Conservation (phyloP, 2,329 filamentous ascomycete genomes). For the Aspergillus japonicus region DNA sequence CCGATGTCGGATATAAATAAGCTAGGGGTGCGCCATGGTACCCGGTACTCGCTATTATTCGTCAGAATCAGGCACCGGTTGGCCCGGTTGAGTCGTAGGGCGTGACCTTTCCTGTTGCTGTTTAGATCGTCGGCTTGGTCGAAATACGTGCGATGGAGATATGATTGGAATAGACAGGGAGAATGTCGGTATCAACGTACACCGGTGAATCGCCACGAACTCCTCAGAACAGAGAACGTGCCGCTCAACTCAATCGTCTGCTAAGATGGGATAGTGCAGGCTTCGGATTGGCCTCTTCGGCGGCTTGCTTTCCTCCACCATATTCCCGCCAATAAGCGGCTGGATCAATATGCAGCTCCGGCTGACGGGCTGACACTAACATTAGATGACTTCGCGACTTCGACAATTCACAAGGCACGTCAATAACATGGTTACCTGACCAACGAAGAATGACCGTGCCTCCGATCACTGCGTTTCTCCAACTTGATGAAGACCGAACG, state of each 20-base stretch:
- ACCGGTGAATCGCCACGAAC: not conserved
- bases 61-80: not conserved
- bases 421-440: not conserved
- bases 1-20: not conserved
- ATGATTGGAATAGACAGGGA: not conserved
- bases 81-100: not conserved
- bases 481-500: constrained; percentile 1
- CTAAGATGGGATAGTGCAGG: not conserved
- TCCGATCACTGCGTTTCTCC: not conserved
- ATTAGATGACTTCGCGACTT: not conserved
- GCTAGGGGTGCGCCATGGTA: not conserved
- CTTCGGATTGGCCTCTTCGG: not conserved
- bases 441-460: not conserved
- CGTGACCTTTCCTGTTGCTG: not conserved
- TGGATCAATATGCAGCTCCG: not conserved
- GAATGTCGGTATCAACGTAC: not conserved
- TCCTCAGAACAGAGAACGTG: not conserved
- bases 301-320: not conserved
- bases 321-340: not conserved
- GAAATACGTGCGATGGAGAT: not conserved
- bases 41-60: not conserved
- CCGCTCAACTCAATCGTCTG: not conserved
- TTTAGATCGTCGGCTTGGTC: not conserved
- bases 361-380: not conserved
- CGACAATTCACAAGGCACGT: not conserved